These are phyloP conservation scores for Areca catechu DNA, from an alignment of 176 grass and related monocot species.

Conservation along the genomic window DNA sequence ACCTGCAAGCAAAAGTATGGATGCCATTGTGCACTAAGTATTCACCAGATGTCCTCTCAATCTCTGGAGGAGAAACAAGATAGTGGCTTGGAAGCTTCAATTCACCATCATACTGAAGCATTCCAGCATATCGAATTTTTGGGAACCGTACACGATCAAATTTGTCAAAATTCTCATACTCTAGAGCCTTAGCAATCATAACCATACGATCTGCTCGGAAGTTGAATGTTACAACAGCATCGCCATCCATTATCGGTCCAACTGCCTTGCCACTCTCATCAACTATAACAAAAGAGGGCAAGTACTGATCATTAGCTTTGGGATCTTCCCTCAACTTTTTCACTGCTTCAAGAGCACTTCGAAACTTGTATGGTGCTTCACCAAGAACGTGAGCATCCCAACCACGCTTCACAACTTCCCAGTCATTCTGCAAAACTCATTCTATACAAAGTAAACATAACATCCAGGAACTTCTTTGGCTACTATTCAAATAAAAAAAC, in stretches of 20 bases:
- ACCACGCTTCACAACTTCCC: slow-evolving; percentile 88
- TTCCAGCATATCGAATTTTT: slow-evolving; percentile 83
- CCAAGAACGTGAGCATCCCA: slow-evolving; percentile 99
- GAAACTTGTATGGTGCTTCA: slow-evolving; percentile 87
- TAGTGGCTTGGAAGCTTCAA: slow-evolving; percentile 65
- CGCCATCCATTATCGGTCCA: slow-evolving; percentile 83
- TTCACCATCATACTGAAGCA: slow-evolving; percentile 98
- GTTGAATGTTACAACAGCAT: slow-evolving; percentile 93
- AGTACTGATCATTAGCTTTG: slow-evolving; percentile 70
- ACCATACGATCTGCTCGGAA: slow-evolving; percentile 96
- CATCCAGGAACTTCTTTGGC: no score
- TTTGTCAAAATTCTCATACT: slow-evolving; percentile 86
- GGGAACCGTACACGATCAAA: slow-evolving; percentile 81
- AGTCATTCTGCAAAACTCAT: slow-evolving; percentile 65
- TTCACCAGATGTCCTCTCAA: slow-evolving; percentile 95
- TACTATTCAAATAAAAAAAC: no score
- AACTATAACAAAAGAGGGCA: slow-evolving; percentile 91
- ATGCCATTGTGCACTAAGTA: slow-evolving; percentile 96
- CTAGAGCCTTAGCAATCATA: slow-evolving; percentile 86
- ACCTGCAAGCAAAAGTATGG: slow-evolving; percentile 98
- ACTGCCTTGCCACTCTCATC: slow-evolving; percentile 76
- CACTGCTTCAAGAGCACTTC: slow-evolving; percentile 76
- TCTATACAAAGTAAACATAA: neutral
- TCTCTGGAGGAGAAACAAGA: slow-evolving; percentile 87
- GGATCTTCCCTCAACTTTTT: slow-evolving; percentile 67